Percentiles rank a stretch among this genome's conserved stretches.
Evolutionary conservation across 192 early-diverging fungal species (phyloP).

Genomic region (Phlyctochytrium planicorne): DNA sequence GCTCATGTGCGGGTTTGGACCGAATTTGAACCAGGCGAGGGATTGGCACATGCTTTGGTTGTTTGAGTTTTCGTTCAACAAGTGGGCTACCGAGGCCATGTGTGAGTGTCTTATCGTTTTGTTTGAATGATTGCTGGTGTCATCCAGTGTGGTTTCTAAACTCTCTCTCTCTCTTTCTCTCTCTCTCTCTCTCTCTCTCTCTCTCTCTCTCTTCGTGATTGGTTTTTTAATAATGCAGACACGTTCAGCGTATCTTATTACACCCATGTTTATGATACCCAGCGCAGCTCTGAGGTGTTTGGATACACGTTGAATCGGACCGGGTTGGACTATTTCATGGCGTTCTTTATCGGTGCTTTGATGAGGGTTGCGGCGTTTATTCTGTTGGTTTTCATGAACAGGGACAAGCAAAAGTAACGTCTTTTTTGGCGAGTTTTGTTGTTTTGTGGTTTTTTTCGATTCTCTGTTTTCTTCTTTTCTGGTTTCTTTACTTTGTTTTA

Average conservation of each 20-base stretch:
- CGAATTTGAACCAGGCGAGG: slow-evolving; percentile 34
- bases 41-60: slow-evolving; percentile 39
- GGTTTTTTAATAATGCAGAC: background rate
- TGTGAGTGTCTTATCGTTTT: slow-evolving; percentile 21
- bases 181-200: too few species aligned
- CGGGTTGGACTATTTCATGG: slow-evolving; percentile 17
- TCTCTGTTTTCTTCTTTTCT: too few species aligned
- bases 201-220: too few species aligned
- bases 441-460: too few species aligned
- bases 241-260: background rate
- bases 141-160: too few species aligned
- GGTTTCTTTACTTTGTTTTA: too few species aligned
- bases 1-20: slow-evolving; percentile 52
- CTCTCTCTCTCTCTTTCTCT: background rate
- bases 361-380: slow-evolving; percentile 30
- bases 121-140: background rate
- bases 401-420: slow-evolving; percentile 33
- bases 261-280: slow-evolving; percentile 11
- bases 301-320: slow-evolving; percentile 29
- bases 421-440: too few species aligned
- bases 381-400: slow-evolving; percentile 26
- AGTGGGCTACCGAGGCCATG: slow-evolving; percentile 46
- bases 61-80: slow-evolving; percentile 41
- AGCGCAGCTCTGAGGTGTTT: slow-evolving; percentile 12
- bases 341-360: slow-evolving; percentile 17